A percentile compares a stretch with the other conserved stretches of the same genome.
Evolutionary conservation across 441 rosid species (phyloP).

Genomic region (Pelargonium fulgidum): DNA sequence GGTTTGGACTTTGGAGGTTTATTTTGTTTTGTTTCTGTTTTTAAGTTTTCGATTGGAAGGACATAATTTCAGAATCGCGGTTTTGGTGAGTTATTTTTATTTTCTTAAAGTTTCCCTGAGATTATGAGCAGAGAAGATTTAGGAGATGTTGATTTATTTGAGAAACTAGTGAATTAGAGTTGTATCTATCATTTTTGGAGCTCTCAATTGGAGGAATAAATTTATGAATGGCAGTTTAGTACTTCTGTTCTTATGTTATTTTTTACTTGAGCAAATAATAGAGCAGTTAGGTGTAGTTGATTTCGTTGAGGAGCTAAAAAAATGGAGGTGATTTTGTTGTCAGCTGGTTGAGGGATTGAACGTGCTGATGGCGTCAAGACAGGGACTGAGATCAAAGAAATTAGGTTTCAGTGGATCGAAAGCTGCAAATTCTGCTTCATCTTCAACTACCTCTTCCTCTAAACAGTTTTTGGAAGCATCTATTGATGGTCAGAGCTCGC

Average conservation of each 20-base stretch:
- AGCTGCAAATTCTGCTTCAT: conserved; percentile 72
- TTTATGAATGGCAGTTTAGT: too few relatives aligned
- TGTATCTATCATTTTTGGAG: neutral
- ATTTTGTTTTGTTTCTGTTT: conserved; percentile 5
- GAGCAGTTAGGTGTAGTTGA: neutral
- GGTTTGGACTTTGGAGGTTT: neutral
- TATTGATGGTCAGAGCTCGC: conserved; percentile 84
- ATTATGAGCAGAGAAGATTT: neutral
- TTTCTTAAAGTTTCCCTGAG: neutral
- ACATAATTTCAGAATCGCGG: neutral
- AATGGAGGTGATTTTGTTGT: conserved; percentile 15
- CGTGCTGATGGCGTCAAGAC: conserved; percentile 65
- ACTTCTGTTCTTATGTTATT: too few relatives aligned
- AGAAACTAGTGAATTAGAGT: neutral
- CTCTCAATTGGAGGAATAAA: neutral
- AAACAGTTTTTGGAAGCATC: conserved; percentile 73
- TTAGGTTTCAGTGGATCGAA: conserved; percentile 37
- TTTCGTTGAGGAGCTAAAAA: conserved; percentile 13
- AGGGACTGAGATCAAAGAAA: conserved; percentile 53
- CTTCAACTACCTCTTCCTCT: conserved; percentile 88
- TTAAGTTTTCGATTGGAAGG: neutral
- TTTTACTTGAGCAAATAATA: neutral
- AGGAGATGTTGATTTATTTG: neutral
- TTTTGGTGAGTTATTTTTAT: neutral
- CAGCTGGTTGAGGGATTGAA: conserved; percentile 23